Evolutionary conservation across 306 rosid genomes (phyloP), one percentile per base, ranked within the genome.

Genomic region (Lathyrus aphaca): DNA sequence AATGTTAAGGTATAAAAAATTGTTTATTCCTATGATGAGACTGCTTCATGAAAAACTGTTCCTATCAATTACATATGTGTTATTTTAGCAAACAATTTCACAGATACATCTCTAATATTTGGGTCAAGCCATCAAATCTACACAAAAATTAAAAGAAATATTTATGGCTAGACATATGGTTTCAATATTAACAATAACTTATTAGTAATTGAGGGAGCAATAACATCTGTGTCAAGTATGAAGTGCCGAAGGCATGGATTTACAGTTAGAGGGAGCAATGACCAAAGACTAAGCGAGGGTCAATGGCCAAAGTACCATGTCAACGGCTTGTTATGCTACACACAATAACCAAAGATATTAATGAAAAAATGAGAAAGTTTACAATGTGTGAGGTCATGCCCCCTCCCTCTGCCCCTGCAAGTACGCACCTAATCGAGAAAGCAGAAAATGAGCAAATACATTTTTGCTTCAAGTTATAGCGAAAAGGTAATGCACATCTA

Each of bases 151-250:
- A 7, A 46, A 46, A 65, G 10, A 74, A 74, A 54, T 32, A 44
- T 42, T 12, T 51, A 9, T 55, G 32, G 32, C 1, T 45, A 49
- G 12, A 14, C 46, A 68, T 68, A 27, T 32, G 66, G 16, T 77
- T 62, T 50, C 55, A 16, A 64, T 69, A 50, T 43, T 12, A 37
- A 64, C 44, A 69, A 30, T 19, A 53, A 62, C n/a, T 53, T 62
- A 60, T 19, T 32, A 18, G 59, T 29, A 18, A 8, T 10, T 10
- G 66, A 21, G 17, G 17, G 23, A 21, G 23, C 23, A 21, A 21
- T 21, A 21, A 21, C 23, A 21, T 21, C 2, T 21, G 2, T 21
- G 70, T 60, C 17, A 9, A 51, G 54, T 48, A 48, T 2, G 54
- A 9, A 16, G 54, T 16, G 23, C 5, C 1, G 25, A 49, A 49